These are phyloP conservation scores for Fonsecaea monophora DNA, from an alignment of 2,329 filamentous ascomycete genomes.

Conservation along the genomic window DNA sequence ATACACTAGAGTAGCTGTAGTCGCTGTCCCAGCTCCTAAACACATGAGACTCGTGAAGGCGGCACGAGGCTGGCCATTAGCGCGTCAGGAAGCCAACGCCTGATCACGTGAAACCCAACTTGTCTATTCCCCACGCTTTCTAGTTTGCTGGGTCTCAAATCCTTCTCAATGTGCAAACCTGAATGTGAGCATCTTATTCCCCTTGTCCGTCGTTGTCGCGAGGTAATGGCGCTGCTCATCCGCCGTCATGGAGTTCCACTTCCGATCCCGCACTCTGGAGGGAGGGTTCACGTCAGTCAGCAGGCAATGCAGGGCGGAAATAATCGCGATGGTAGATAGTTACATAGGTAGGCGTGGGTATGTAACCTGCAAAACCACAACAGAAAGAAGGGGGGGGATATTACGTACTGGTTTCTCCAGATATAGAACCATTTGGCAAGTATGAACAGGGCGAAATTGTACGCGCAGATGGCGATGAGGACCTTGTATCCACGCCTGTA, in stretches of 20 bases:
- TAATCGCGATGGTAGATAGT: too few relatives aligned
- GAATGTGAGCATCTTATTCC: constrained; percentile 47
- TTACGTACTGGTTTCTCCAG: constrained; percentile 46
- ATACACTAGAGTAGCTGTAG: not conserved
- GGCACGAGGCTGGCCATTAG: not conserved
- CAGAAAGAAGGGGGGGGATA: not conserved
- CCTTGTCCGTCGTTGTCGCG: constrained; percentile 47
- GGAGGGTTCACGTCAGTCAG: not conserved
- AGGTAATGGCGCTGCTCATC: constrained; percentile 50
- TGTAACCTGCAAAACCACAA: too few relatives aligned
- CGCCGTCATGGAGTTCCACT: constrained; percentile 53
- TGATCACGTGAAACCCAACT: not conserved
- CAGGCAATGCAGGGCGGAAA: too few relatives aligned
- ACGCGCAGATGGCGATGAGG: constrained; percentile 59
- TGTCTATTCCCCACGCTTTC: not conserved
- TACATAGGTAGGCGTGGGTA: too few relatives aligned
- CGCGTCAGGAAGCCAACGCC: not conserved
- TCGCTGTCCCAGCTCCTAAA: not conserved
- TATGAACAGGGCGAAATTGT: constrained; percentile 60
- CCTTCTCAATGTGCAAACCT: constrained; percentile 31
- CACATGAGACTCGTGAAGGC: not conserved
- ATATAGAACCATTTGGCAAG: constrained; percentile 51
- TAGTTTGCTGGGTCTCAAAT: not conserved
- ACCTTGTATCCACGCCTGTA: constrained; percentile 66
- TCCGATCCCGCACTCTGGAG: constrained; percentile 35